Evolutionary conservation across 1,284 basidiomycete genomes (phyloP).

Genomic region (Heterobasidion parviporum): DNA sequence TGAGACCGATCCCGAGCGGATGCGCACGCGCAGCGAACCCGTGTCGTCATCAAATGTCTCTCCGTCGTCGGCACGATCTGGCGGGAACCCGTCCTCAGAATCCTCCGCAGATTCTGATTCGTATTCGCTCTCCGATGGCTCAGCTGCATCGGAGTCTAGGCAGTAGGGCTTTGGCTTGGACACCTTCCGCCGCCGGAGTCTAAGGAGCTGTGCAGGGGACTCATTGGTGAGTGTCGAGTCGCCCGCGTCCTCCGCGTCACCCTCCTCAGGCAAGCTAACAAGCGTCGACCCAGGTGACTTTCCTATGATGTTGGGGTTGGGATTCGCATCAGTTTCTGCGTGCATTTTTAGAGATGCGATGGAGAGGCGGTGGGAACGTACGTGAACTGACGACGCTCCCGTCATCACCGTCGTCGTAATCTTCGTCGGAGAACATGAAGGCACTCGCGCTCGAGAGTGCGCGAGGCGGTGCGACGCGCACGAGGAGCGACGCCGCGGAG

Average conservation of each 20-base stretch:
- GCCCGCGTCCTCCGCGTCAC: not conserved
- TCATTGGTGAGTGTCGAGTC: not conserved
- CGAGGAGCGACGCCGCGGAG: constrained; percentile 17
- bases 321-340: not conserved
- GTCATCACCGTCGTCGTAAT: constrained; percentile 6
- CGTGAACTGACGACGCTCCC: constrained; percentile 4
- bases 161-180: constrained; percentile 15
- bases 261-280: not conserved
- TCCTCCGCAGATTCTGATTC: constrained; percentile 11
- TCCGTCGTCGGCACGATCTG: not conserved
- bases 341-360: too few species aligned
- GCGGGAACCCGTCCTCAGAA: not conserved
- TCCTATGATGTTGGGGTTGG: not conserved
- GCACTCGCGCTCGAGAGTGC: not conserved
- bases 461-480: constrained; percentile 16
- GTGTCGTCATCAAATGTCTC: not conserved
- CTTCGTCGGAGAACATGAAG: not conserved
- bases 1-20: not conserved
- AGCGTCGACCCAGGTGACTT: not conserved
- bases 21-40: not conserved
- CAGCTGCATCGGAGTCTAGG: constrained; percentile 23
- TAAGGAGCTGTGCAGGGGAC: constrained; percentile 6
- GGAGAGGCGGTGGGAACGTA: not conserved
- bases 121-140: constrained; percentile 8
- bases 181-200: constrained; percentile 10